Conservation (phyloP, 2,329 filamentous ascomycete genomes). For the Exophiala sideris region DNA sequence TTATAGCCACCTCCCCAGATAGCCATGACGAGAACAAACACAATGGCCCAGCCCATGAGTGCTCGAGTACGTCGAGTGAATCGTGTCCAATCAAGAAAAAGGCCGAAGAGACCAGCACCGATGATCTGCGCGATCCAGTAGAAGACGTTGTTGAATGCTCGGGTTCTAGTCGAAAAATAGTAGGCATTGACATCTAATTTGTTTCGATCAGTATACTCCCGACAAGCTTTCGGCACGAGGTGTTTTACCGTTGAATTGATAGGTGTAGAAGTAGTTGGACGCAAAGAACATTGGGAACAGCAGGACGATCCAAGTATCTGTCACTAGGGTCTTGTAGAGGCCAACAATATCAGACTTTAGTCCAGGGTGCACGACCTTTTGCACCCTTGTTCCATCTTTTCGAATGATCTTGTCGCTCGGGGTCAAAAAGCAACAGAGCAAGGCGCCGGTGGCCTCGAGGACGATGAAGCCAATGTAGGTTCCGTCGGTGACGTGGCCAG, state of each 20-base stretch:
- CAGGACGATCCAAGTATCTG: constrained; percentile 62
- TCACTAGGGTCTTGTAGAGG: constrained; percentile 62
- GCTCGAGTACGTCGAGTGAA: constrained; percentile 64
- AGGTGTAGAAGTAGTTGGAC: constrained; percentile 67
- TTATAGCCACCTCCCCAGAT: constrained; percentile 80
- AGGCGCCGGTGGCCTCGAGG: constrained; percentile 63
- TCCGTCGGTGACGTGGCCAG: constrained; percentile 47
- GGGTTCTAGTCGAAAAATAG: constrained; percentile 69
- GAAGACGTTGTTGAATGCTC: constrained; percentile 69
- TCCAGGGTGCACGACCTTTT: constrained; percentile 75
- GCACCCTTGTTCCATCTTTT: constrained; percentile 66
- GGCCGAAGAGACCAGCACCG: constrained; percentile 69
- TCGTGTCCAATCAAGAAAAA: constrained; percentile 59
- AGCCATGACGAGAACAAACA: constrained; percentile 68
- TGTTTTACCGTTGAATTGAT: constrained; percentile 56
- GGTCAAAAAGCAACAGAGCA: constrained; percentile 61
- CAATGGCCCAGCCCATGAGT: constrained; percentile 57
- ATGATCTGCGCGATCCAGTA: constrained; percentile 77
- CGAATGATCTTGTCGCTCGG: constrained; percentile 66
- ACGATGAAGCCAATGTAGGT: constrained; percentile 73
- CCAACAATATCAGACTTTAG: constrained; percentile 70
- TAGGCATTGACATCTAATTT: constrained; percentile 58
- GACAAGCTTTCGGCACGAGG: background rate
- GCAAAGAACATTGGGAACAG: constrained; percentile 73
- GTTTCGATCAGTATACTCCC: background rate